Base-by-base conservation (phyloP, 164 flowering plant genomes). In the Sextonia rubra region DNA sequence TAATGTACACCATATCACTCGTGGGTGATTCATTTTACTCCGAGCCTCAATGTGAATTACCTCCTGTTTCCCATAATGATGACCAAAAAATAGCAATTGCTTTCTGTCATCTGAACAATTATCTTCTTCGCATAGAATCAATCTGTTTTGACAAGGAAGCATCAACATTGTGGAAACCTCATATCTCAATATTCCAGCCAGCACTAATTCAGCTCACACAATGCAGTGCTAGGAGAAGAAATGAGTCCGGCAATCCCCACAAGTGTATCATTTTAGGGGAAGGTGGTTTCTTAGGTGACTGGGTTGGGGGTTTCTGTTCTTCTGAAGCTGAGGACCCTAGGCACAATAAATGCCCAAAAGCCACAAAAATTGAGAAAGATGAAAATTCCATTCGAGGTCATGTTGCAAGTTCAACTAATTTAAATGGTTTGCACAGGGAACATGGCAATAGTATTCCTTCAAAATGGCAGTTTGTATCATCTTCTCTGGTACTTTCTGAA, bases 401-500 rank as follows among this genome's bases (percentile, higher is more conserved):
- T 80, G 49, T 67, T 49, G 69, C 81, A 27, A 67, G 68, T 24
- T 37, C 73, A 32, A 66, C 69, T 47, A 63, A 60, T 26, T 14
- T 24, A 18, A 60, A 25, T 37, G 25, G n/a, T 12, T 37, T 62
- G 12, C 6, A 3, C 37, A 8, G 30, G 17, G 52, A 24, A n/a
- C 1, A 44, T 23, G 27, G 56, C 17, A 9, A 65, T 52, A 9
- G 23, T 22, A 11, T 27, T 52, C n/a, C 55, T 64, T 61, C 32
- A 74, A 77, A 81, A 66, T 82, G 69, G 18, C 68, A 64, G 69
- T 76, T 77, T 63, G 91, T 91, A n/a, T 82, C 97, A 79, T 93
- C 97, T 70, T 89, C 97, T 47, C 85, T 93, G 91, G 87, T 96
- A 74, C 86, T 96, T 49, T 89, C 89, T 72, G 90, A 83, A 74